A percentile compares a stretch with the other conserved stretches of the same genome.
phyloP scores from a whole-genome alignment of 108 stramenopile species.

The Schizochytrium sp. region DNA sequence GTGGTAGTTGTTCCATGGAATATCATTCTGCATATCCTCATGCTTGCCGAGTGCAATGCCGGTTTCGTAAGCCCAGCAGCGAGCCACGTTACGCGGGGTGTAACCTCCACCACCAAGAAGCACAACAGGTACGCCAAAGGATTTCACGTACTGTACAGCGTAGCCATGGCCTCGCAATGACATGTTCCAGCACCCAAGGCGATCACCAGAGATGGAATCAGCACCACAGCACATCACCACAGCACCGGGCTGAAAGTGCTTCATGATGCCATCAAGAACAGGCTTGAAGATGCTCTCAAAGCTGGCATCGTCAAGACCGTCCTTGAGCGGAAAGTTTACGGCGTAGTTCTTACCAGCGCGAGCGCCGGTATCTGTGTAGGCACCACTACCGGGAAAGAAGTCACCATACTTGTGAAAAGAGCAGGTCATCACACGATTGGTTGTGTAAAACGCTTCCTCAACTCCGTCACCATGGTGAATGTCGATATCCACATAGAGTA shows the following conservation, averaged over 20 bases:
- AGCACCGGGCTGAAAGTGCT: slow-evolving; percentile 91
- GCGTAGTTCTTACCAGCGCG: slow-evolving; percentile 94
- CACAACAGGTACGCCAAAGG: slow-evolving; percentile 91
- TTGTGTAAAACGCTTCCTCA: slow-evolving; percentile 99
- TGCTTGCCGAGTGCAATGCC: slow-evolving; percentile 80
- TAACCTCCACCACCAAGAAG: slow-evolving; percentile 99
- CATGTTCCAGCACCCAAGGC: slow-evolving; percentile 97
- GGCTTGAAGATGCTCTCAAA: slow-evolving; percentile 91
- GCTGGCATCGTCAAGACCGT: slow-evolving; percentile 91
- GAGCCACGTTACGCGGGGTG: slow-evolving; percentile 96
- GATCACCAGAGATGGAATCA: slow-evolving; percentile 95
- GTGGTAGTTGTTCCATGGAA: slow-evolving; percentile 99
- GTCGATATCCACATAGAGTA: slow-evolving; percentile 99
- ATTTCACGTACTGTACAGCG: slow-evolving; percentile 91
- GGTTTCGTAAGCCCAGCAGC: slow-evolving; percentile 97
- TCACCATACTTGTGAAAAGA: slow-evolving; percentile 94
- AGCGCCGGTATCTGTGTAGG: slow-evolving; percentile 86
- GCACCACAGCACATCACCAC: slow-evolving; percentile 98
- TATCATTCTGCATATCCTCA: slow-evolving; percentile 85
- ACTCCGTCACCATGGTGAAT: slow-evolving; percentile 99
- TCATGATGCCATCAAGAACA: slow-evolving; percentile 95
- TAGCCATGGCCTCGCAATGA: slow-evolving; percentile 93
- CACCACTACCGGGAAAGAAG: slow-evolving; percentile 75
- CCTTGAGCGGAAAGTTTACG: slow-evolving; percentile 96
- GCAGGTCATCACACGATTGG: slow-evolving; percentile 99